phyloP scores from a whole-genome alignment of 306 rosid species.

The Benincasa hispida region DNA sequence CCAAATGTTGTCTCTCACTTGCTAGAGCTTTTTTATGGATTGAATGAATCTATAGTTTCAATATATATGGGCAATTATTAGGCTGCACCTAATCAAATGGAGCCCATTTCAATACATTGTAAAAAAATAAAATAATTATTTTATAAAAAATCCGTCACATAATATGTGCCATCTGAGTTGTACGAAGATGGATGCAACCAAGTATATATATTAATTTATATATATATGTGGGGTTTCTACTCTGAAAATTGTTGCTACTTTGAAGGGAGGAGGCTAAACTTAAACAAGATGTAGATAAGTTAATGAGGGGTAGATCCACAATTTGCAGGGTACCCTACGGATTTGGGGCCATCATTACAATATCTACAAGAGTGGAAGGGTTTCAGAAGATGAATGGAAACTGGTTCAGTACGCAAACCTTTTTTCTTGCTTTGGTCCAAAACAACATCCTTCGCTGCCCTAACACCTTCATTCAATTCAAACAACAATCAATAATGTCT shows the following conservation, averaged over 20 bases:
- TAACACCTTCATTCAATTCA: constrained; percentile 9
- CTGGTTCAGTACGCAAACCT: not conserved
- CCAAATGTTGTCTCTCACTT: no score
- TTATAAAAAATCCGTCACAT: no score
- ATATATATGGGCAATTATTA: no score
- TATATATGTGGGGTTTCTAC: no score
- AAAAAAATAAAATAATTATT: no score
- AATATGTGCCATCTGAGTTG: no score
- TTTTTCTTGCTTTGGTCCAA: constrained; percentile 8
- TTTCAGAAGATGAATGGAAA: constrained; percentile 8
- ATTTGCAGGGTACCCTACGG: constrained; percentile 35
- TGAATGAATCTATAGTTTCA: no score
- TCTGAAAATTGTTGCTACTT: not conserved
- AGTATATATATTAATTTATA: no score
- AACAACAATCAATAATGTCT: constrained; percentile 4
- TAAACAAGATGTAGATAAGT: not conserved
- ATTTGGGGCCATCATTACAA: constrained; percentile 66
- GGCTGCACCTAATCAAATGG: no score
- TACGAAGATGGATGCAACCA: no score
- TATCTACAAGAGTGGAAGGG: constrained; percentile 25
- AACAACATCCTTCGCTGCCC: constrained; percentile 8
- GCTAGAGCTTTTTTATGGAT: no score
- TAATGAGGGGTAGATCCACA: constrained; percentile 6
- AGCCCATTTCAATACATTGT: no score
- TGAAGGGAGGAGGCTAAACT: not conserved